Base-by-base conservation (phyloP, 1,139 yeast species). In the Sugiyamaella paludigena region DNA sequence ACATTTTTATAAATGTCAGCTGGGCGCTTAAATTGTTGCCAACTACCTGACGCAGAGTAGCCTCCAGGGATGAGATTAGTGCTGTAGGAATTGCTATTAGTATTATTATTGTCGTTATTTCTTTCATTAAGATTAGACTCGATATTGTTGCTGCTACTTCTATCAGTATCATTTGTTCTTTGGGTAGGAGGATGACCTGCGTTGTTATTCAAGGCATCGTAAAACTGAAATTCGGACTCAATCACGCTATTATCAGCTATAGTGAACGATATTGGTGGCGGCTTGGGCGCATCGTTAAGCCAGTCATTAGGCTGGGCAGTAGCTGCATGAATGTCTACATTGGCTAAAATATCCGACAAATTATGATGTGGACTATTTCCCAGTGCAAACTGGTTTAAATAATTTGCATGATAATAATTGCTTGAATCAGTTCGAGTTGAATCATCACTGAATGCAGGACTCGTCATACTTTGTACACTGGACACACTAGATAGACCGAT, bases 1-100 rank as follows among this genome's bases (percentile, higher is more conserved):
- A 91, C 87, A 46, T 79, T 76, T 15, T 84, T 82, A 67, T 91
- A 91, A 13, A 91, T 86, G 54, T 87, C 94, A 57, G 82, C 84
- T 0, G 95, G 89, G 87, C 55, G 50, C 13, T 45, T 50, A 7
- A 41, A 30, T 11, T 30, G 40, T 16, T 42, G 45, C 45, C 45
- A 42, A 28, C 40, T 35, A 4, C 45, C 45, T 5, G 45, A 29
- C 12, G 35, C 36, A 8, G 45, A 42, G 12, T 35, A 42, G 15
- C 45, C 45, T 26, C 45, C 45, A 19, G 24, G 24, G 24, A 19
- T 19, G 24, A 19, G 24, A 19, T 19, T 19, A 19, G 3, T 19
- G 24, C 5, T 19, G 24, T 19, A 19, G 24, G n/a, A n/a, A n/a
- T 19, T 19, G 24, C 5, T 19, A 19, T 19, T 19, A 19, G 5